phyloP scores from a whole-genome alignment of 148 eudicot species.

The Rhododendron ovatum region DNA sequence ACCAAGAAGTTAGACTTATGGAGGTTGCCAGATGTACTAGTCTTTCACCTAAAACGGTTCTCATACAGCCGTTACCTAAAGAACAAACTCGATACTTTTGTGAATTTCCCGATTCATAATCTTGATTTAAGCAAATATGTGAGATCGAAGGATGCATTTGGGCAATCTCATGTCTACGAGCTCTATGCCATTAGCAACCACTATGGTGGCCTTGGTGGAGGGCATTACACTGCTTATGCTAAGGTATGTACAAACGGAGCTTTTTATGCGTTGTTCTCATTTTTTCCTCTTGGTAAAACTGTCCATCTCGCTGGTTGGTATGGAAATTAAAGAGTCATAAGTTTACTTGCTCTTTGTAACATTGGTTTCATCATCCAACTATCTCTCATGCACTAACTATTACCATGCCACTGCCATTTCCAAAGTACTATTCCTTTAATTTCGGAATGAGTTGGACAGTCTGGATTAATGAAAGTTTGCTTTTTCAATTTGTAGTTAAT shows the following conservation, averaged over 20 bases:
- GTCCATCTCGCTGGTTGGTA: not conserved
- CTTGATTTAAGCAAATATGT: conserved; percentile 85
- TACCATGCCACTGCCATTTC: not conserved
- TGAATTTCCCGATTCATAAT: conserved; percentile 72
- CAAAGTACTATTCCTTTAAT: not conserved
- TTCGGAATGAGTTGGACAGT: not conserved
- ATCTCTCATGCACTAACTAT: not conserved
- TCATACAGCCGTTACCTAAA: conserved; percentile 89
- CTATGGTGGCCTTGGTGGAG: conserved; percentile 98
- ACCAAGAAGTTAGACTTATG: conserved; percentile 95
- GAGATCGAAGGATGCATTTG: conserved; percentile 46
- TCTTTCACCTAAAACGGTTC: conserved; percentile 89
- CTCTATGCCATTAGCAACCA: conserved; percentile 96
- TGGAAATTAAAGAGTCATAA: not conserved
- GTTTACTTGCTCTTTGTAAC: not conserved
- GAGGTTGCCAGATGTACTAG: conserved; percentile 91
- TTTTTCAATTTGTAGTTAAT: conserved; percentile 55
- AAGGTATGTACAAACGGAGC: conserved; percentile 41
- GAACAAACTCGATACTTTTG: conserved; percentile 90
- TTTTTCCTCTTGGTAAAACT: not conserved
- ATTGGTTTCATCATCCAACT: not conserved
- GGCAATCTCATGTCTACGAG: conserved; percentile 54
- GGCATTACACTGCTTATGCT: conserved; percentile 92
- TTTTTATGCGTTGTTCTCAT: not conserved
- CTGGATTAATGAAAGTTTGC: conserved; percentile 3